Percentiles rank a stretch among this genome's conserved stretches.
Conservation (phyloP, 2,329 filamentous ascomycete species). For the Trichoderma sp. region DNA sequence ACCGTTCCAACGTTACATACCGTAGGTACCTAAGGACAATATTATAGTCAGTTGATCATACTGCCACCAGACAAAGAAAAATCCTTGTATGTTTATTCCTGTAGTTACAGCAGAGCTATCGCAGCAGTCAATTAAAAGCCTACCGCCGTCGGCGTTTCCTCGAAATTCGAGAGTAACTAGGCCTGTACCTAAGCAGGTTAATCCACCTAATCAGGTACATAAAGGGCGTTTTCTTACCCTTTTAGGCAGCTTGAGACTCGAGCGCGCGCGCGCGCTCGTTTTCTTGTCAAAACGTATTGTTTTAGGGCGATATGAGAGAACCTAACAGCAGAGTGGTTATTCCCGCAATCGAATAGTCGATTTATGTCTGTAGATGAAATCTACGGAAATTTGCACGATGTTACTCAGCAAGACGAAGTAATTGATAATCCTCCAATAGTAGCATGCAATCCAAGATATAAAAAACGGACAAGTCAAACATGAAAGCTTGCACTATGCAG, state of each 20-base stretch:
- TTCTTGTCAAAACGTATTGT: background rate
- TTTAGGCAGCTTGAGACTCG: background rate
- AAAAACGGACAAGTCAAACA: no score
- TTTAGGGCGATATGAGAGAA: background rate
- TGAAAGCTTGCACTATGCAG: no score
- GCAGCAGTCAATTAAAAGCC: background rate
- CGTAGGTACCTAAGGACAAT: no score
- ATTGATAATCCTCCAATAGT: no score
- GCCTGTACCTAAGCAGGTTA: background rate
- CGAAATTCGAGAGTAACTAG: background rate
- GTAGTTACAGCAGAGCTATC: background rate
- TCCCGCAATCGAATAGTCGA: no score
- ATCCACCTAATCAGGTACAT: background rate
- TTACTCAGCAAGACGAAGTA: no score
- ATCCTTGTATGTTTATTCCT: background rate
- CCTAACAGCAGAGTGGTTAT: background rate
- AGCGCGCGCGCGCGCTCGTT: background rate
- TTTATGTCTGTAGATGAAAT: no score
- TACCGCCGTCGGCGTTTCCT: background rate
- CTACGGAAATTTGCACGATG: no score
- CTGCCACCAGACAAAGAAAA: background rate
- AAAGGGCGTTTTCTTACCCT: background rate
- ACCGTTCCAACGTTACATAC: slow-evolving; percentile 1
- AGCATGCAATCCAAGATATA: no score
- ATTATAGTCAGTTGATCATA: background rate